Evolutionary conservation across 768 basidiomycete species (phyloP), one percentile per base, ranked within the genome.

Genomic region (Cubamyces sp.): DNA sequence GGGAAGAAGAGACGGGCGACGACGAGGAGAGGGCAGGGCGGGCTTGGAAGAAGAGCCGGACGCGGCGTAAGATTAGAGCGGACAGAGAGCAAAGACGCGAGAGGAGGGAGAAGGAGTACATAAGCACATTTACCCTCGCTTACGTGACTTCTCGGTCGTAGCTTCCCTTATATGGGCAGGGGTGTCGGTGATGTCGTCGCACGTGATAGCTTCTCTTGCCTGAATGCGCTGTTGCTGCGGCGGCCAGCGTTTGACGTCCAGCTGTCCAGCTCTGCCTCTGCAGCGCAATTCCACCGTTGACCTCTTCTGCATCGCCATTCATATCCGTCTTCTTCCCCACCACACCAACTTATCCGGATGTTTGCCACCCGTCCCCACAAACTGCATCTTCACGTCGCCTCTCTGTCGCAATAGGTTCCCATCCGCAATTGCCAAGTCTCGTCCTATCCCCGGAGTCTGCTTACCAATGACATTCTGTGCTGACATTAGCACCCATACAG

Each of bases 81-180:
- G 52, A 54, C 62, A 30, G 56, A 47, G 15, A 25, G 30, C 23
- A 16, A 42, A 18, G 46, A 40, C 49, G 41, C 14, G 26, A 25
- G 40, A 51, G 43, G 55, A 28, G 49, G 61, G 37, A 52, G 46
- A 19, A 52, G 47, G 52, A 42, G 53, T 57, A 55, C 62, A 58
- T 64, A 64, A 64, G 57, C 62, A 37, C 46, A 23, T 47, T 64
- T 58, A 64, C 57, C 49, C 52, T 51, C 57, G 62, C 62, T 64
- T 64, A 64, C 62, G 62, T 64, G 57, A 63, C 62, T 57, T 45
- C 25, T 53, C 55, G 42, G 54, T 51, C 50, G 30, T 37, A 26
- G 49, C 56, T 39, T 54, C 19, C 62, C 47, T 43, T 34, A 37
- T 55, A 25, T 9, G 48, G 52, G 8, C 50, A 6, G 1, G n/a